phyloP scores from a whole-genome alignment of 345 rosid species.

The Arabis hirsuta region DNA sequence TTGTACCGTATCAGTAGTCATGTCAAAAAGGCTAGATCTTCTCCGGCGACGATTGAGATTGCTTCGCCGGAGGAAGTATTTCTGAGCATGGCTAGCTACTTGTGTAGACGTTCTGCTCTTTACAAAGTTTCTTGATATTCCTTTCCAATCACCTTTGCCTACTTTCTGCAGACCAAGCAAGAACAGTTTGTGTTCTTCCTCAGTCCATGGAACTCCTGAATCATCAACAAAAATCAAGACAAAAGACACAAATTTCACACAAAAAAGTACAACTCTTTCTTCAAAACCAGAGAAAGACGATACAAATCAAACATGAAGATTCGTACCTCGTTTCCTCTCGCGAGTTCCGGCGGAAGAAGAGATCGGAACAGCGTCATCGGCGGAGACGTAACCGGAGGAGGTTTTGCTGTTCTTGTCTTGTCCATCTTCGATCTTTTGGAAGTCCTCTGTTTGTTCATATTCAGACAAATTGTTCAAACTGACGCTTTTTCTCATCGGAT shows the following conservation, averaged over 20 bases:
- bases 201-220: slow-evolving; percentile 95
- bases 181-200: slow-evolving; percentile 92
- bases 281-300: no score
- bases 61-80: slow-evolving; percentile 77
- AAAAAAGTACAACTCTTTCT: no score
- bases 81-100: slow-evolving; percentile 99
- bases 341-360: slow-evolving; percentile 52
- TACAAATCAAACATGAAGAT: neutral
- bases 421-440: slow-evolving; percentile 24
- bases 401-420: slow-evolving; percentile 40
- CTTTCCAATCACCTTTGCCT: slow-evolving; percentile 97
- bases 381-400: slow-evolving; percentile 70
- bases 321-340: slow-evolving; percentile 86
- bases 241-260: neutral
- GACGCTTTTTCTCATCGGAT: slow-evolving; percentile 90
- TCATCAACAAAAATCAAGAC: neutral
- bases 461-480: slow-evolving; percentile 85
- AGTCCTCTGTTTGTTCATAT: slow-evolving; percentile 60
- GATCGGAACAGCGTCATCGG: slow-evolving; percentile 69
- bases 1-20: slow-evolving; percentile 84
- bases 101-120: slow-evolving; percentile 90
- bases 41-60: slow-evolving; percentile 92
- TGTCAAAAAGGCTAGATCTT: slow-evolving; percentile 91
- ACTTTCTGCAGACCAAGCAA: slow-evolving; percentile 80
- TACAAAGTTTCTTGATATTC: slow-evolving; percentile 85